Evolutionary conservation across 2,329 filamentous ascomycete species (phyloP).

Genomic region (Ascochyta clinopodiicola): DNA sequence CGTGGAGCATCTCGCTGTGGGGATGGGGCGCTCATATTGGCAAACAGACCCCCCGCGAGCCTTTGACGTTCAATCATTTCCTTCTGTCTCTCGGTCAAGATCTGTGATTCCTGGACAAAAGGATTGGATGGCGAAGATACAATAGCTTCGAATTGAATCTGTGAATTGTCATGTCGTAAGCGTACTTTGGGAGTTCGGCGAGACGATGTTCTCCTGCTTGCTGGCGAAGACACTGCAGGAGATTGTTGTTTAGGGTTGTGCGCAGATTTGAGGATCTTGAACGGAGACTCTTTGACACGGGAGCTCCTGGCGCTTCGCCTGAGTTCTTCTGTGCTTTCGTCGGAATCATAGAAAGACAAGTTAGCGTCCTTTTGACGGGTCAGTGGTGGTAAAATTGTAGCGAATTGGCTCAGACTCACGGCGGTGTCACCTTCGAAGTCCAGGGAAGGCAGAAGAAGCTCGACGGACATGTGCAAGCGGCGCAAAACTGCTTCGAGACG

Average conservation of each 20-base stretch:
- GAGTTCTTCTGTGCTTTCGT: slow-evolving; percentile 27
- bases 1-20: slow-evolving; percentile 20
- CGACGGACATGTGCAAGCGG: slow-evolving; percentile 63
- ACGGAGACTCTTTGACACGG: slow-evolving; percentile 36
- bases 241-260: slow-evolving; percentile 36
- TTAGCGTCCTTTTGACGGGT: slow-evolving; percentile 23
- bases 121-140: slow-evolving; percentile 62
- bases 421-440: slow-evolving; percentile 45
- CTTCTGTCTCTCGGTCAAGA: slow-evolving; percentile 78
- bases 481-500: slow-evolving; percentile 68
- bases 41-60: slow-evolving; percentile 69
- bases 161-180: slow-evolving; percentile 80
- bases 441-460: slow-evolving; percentile 59
- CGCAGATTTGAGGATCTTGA: slow-evolving; percentile 32
- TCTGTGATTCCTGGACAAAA: slow-evolving; percentile 67
- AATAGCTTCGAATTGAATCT: slow-evolving; percentile 77
- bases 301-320: slow-evolving; percentile 28
- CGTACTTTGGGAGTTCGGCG: slow-evolving; percentile 56
- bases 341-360: slow-evolving; percentile 50
- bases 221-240: slow-evolving; percentile 30
- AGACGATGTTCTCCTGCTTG: slow-evolving; percentile 29
- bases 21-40: slow-evolving; percentile 59
- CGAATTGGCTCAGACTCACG: slow-evolving; percentile 41
- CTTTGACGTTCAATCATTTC: slow-evolving; percentile 78
- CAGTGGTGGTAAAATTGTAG: slow-evolving; percentile 41